A percentile compares a stretch with the other conserved stretches of the same genome.
These are phyloP conservation scores for Phialocephala sp. DNA, from an alignment of 2,329 filamentous ascomycete species.

Conservation along the genomic window DNA sequence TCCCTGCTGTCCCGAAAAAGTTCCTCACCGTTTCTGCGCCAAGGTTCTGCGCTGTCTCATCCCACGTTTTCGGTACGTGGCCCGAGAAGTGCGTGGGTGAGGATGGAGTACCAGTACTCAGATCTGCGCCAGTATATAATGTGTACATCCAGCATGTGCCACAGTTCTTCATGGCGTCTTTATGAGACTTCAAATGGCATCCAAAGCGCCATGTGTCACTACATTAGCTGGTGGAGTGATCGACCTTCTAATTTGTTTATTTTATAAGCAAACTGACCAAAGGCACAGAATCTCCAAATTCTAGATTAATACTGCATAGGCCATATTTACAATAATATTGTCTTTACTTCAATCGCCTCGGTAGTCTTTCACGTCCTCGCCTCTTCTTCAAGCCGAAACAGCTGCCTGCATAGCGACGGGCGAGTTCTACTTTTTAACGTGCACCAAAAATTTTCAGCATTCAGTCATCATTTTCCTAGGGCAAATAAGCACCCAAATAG, in stretches of 20 bases:
- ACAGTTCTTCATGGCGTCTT: background rate
- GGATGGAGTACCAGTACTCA: too few species aligned
- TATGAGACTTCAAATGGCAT: background rate
- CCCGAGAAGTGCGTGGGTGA: too few species aligned
- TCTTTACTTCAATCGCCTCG: background rate
- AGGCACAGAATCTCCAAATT: background rate
- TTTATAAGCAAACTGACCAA: background rate
- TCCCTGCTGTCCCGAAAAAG: background rate
- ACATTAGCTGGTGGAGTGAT: background rate
- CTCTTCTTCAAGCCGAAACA: background rate
- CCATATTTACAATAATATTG: background rate
- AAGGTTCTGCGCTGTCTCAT: slow-evolving; percentile 2
- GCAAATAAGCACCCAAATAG: slow-evolving; percentile 13
- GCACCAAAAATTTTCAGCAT: too few species aligned
- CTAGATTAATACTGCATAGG: background rate
- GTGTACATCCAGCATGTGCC: background rate
- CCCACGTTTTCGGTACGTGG: background rate
- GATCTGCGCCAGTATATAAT: too few species aligned
- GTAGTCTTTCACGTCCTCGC: background rate
- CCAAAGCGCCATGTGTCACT: background rate
- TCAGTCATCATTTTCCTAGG: too few species aligned
- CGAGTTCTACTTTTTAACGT: too few species aligned
- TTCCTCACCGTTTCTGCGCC: background rate
- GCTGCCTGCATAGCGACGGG: background rate
- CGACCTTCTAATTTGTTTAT: background rate